Percentiles rank a stretch among this genome's conserved stretches.
These are phyloP conservation scores for Athelia sp. DNA, from an alignment of 1,284 basidiomycete species.

Conservation along the genomic window DNA sequence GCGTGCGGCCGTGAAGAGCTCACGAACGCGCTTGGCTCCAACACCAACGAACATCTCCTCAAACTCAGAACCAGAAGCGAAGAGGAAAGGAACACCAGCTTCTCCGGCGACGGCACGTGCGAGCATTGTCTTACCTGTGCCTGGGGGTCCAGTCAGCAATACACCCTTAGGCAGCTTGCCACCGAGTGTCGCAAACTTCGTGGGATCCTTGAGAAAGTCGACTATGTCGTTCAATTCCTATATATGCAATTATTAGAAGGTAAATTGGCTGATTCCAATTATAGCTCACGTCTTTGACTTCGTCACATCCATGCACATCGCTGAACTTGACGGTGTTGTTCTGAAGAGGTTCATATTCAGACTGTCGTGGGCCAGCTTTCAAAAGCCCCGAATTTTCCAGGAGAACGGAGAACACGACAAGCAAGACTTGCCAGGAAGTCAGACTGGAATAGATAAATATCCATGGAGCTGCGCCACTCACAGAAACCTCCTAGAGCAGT, in stretches of 20 bases:
- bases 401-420: conserved; percentile 82
- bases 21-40: conserved; percentile 93
- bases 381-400: conserved; percentile 90
- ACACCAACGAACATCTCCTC: conserved; percentile 98
- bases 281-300: conserved; percentile 73
- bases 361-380: conserved; percentile 76
- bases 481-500: conserved; percentile 47
- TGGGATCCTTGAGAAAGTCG: conserved; percentile 88
- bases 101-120: conserved; percentile 96
- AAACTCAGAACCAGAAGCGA: conserved; percentile 89
- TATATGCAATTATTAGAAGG: not conserved
- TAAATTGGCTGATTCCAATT: not conserved
- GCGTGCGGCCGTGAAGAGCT: conserved; percentile 91
- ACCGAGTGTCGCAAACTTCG: conserved; percentile 82
- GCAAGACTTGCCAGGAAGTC: conserved; percentile 45
- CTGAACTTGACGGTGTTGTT: conserved; percentile 84
- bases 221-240: conserved; percentile 92
- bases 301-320: conserved; percentile 93
- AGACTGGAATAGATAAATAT: conserved; percentile 5
- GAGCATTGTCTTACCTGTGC: conserved; percentile 96
- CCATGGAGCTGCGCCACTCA: conserved; percentile 27
- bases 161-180: conserved; percentile 92
- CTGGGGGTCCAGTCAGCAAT: conserved; percentile 82
- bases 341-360: conserved; percentile 73
- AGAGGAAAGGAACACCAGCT: conserved; percentile 92